Evolutionary conservation across 2,329 filamentous ascomycete genomes (phyloP).

Genomic region (Verticillium dahliae): DNA sequence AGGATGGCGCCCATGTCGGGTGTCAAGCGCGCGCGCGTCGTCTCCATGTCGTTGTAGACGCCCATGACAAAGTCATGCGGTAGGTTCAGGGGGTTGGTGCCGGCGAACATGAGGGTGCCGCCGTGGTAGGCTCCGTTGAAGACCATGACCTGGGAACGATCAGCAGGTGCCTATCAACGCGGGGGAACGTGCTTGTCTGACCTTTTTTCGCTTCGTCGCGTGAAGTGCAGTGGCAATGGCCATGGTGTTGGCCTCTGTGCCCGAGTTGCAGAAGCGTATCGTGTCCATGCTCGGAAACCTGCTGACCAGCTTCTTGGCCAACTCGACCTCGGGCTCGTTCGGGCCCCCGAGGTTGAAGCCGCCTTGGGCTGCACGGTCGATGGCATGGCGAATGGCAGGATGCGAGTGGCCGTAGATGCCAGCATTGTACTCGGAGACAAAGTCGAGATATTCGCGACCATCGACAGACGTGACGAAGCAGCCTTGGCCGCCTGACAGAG

Average conservation of each 20-base stretch:
- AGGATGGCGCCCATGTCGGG: slow-evolving; percentile 55
- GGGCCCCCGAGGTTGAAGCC: slow-evolving; percentile 51
- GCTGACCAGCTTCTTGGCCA: slow-evolving; percentile 44
- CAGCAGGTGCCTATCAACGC: neutral
- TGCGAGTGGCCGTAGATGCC: slow-evolving; percentile 62
- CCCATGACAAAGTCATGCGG: slow-evolving; percentile 51
- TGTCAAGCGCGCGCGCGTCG: slow-evolving; percentile 32
- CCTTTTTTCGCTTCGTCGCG: slow-evolving; percentile 35
- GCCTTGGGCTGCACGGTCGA: slow-evolving; percentile 34
- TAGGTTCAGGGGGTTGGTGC: slow-evolving; percentile 34
- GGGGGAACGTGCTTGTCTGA: slow-evolving; percentile 13
- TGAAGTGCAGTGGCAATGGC: slow-evolving; percentile 47
- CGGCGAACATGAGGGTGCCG: slow-evolving; percentile 28
- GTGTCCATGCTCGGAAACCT: slow-evolving; percentile 47
- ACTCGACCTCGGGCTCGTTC: slow-evolving; percentile 40
- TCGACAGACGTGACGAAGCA: slow-evolving; percentile 33
- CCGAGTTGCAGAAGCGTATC: slow-evolving; percentile 58
- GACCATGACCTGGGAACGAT: slow-evolving; percentile 24
- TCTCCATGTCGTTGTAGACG: slow-evolving; percentile 53
- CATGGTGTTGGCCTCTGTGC: slow-evolving; percentile 59
- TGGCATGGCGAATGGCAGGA: slow-evolving; percentile 40
- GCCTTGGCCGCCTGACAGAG: slow-evolving; percentile 27
- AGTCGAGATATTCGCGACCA: slow-evolving; percentile 45
- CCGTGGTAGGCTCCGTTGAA: slow-evolving; percentile 49
- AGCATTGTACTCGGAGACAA: slow-evolving; percentile 58